Conservation (phyloP, 768 basidiomycete genomes). For the Lepiota subincarnata region DNA sequence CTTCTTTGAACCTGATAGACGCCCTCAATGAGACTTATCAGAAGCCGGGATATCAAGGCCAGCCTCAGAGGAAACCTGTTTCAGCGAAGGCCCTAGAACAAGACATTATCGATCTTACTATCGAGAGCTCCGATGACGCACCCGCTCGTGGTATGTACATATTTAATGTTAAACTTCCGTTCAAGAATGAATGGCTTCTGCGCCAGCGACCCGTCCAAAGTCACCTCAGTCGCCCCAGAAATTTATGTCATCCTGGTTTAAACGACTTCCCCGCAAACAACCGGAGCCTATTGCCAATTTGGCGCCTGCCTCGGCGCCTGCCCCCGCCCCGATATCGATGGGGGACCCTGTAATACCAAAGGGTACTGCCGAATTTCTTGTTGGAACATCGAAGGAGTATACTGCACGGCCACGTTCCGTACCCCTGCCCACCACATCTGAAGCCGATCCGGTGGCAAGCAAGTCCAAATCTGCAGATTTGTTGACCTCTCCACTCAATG, state of each 20-base stretch:
- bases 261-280: too few species aligned
- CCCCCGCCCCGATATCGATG: background rate
- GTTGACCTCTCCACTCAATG: background rate
- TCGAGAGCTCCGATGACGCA: conserved; percentile 5
- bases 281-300: background rate
- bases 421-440: background rate
- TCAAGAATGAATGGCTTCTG: background rate
- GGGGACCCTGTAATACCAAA: background rate
- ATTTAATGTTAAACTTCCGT: background rate
- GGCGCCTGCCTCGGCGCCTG: background rate
- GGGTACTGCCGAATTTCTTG: background rate
- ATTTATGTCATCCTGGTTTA: too few species aligned
- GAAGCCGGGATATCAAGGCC: background rate
- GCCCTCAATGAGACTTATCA: background rate
- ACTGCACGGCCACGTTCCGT: conserved; percentile 1
- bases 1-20: background rate
- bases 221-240: too few species aligned
- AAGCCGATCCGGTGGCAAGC: background rate
- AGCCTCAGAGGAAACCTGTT: background rate
- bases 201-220: too few species aligned
- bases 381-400: background rate
- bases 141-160: background rate
- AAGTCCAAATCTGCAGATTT: background rate
- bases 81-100: background rate
- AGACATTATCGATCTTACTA: conserved; percentile 7